Evolutionary conservation across 1,284 basidiomycete species (phyloP).

Genomic region (Mycena citricolor): DNA sequence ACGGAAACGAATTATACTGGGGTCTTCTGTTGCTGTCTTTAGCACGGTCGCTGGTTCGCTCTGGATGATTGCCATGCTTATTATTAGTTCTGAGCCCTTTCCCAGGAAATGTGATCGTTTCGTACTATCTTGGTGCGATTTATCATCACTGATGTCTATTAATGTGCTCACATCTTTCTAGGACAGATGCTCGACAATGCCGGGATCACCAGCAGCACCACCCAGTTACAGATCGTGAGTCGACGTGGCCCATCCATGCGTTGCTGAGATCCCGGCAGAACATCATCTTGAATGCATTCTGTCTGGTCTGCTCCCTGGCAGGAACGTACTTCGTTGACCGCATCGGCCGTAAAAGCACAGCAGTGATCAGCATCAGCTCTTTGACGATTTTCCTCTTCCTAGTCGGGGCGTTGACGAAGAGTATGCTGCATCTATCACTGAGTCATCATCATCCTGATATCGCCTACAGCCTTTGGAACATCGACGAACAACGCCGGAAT

Average conservation of each 20-base stretch:
- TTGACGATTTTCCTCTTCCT: constrained; percentile 26
- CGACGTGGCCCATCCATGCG: not conserved
- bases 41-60: constrained; percentile 26
- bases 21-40: constrained; percentile 26
- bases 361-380: constrained; percentile 23
- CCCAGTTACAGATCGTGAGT: constrained; percentile 26
- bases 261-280: constrained; percentile 17
- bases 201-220: constrained; percentile 25
- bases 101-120: constrained; percentile 27
- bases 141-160: not conserved
- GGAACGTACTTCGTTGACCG: constrained; percentile 26
- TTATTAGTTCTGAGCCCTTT: not conserved
- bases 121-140: constrained; percentile 23
- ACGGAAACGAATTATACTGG: constrained; percentile 24
- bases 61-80: not conserved
- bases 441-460: not conserved
- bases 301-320: constrained; percentile 23
- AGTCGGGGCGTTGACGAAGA: constrained; percentile 27
- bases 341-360: constrained; percentile 25
- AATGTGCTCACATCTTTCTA: not conserved
- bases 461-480: constrained; percentile 21
- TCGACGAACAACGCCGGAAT: constrained; percentile 26
- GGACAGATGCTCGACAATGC: constrained; percentile 25
- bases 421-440: constrained; percentile 1
- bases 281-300: constrained; percentile 28